Evolutionary conservation across 768 basidiomycete species (phyloP).

Genomic region (Boletus patriciae): DNA sequence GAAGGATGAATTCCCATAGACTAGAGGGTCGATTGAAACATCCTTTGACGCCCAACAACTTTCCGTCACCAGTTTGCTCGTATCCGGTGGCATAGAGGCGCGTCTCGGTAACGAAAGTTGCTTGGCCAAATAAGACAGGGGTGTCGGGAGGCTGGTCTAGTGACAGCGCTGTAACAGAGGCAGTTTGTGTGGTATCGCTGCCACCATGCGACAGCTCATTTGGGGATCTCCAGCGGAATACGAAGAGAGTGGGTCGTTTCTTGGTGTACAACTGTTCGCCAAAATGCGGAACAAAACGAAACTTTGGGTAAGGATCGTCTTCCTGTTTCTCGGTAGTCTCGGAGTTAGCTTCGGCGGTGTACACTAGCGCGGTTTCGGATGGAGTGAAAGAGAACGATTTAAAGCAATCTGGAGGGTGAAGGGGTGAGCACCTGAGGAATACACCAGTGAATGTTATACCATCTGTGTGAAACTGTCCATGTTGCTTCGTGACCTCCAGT

Average conservation of each 20-base stretch:
- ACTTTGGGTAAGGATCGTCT: conserved; percentile 39
- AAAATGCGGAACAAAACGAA: conserved; percentile 56
- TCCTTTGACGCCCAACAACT: conserved; percentile 55
- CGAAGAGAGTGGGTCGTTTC: conserved; percentile 52
- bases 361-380: conserved; percentile 52
- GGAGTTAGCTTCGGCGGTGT: conserved; percentile 57
- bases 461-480: conserved; percentile 63
- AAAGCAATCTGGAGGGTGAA: conserved; percentile 46
- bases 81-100: conserved; percentile 61
- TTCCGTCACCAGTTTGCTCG: conserved; percentile 55
- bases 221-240: conserved; percentile 47
- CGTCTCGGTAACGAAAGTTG: conserved; percentile 45
- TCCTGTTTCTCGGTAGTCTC: conserved; percentile 20
- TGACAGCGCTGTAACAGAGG: conserved; percentile 13
- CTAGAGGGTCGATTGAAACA: conserved; percentile 61
- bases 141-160: conserved; percentile 3
- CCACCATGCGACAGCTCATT: neutral
- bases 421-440: neutral
- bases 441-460: conserved; percentile 36
- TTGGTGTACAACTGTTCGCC: conserved; percentile 62
- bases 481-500: conserved; percentile 56
- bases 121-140: conserved; percentile 53
- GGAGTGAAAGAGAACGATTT: conserved; percentile 54
- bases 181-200: conserved; percentile 7
- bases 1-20: conserved; percentile 52